A percentile compares a stretch with the other conserved stretches of the same genome.
Conservation (phyloP, 1,139 yeast genomes). For the Meyerozyma sp. region DNA sequence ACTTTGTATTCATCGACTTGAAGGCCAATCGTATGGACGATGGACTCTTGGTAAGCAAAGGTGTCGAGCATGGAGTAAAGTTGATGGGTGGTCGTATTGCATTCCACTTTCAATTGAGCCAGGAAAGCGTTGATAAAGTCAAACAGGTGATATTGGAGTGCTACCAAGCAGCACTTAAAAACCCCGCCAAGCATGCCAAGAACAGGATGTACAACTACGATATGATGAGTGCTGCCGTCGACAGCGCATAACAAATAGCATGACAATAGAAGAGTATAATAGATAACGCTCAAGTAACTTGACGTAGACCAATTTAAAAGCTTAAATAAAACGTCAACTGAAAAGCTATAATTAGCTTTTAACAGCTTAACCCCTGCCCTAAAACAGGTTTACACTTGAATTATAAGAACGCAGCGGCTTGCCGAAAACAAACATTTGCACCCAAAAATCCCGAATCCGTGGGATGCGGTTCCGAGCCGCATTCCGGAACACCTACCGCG, state of each 20-base stretch:
- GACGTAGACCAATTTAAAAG: no score
- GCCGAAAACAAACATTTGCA: no score
- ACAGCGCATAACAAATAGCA: neutral
- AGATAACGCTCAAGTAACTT: no score
- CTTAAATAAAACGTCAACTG: no score
- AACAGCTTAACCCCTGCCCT: no score
- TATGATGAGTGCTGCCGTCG: neutral
- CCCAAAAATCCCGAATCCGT: no score
- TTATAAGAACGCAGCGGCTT: no score
- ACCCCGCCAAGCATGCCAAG: conserved; percentile 22
- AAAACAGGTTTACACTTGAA: no score
- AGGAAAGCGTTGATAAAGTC: conserved; percentile 60
- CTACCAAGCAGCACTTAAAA: conserved; percentile 32
- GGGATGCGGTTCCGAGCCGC: neutral
- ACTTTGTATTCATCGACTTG: conserved; percentile 76
- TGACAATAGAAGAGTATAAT: neutral
- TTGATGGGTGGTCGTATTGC: conserved; percentile 75
- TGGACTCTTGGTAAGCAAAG: conserved; percentile 48
- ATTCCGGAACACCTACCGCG: neutral
- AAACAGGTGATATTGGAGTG: conserved; percentile 59
- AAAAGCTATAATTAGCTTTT: no score
- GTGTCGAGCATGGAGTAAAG: conserved; percentile 57
- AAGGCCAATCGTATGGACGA: conserved; percentile 57
- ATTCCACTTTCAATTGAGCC: conserved; percentile 76
- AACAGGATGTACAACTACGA: conserved; percentile 30